Evolutionary conservation across 2,329 filamentous ascomycete species (phyloP), one percentile per base, ranked within the genome.

Genomic region (Nigrospora oryzae): DNA sequence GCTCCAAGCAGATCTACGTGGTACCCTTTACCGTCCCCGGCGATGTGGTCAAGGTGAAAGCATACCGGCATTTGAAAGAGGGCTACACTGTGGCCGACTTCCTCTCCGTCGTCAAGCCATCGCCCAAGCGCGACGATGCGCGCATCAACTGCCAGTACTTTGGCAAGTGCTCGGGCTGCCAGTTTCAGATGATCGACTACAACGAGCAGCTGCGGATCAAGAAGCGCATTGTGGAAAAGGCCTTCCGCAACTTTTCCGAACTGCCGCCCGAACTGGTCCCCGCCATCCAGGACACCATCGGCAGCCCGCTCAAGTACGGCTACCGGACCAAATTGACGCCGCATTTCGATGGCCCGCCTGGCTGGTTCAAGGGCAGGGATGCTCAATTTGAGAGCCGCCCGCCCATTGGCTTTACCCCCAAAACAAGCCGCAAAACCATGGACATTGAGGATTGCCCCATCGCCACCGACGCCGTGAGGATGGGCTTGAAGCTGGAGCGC

Each of bases 361-460:
- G 70, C 35, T 67, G 76, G 47, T 69, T 71, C 47, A 74, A 73
- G 58, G 71, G 74, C 46, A 68, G 66, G 43, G 56, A 60, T 51
- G 48, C 59, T 11, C 51, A 63, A 5, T 85, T 86, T 54, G 66
- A 74, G 13, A 71, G 75, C 45, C 74, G 86, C 4, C 93, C 93
- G 0, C 77, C 84, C 3, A 88, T 97, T 54, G 93, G 93, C 10
- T 98, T 95, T 68, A 93, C 89, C 75, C 74, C 77, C 50, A 97
- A 96, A 65, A 87, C 86, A n/a, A 79, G 78, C 40, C 75, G 83
- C 46, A 74, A 74, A 49, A 90, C 90, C 3, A 71, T 98, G 50
- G 93, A 98, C 60, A 97, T 98, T 51, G 93, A 98, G 63, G 90
- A 97, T 61, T 98, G 93, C 55, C 93, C 93, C 6, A 94, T 98